Evolutionary conservation across 306 rosid species (phyloP), one percentile per base, ranked within the genome.

Genomic region (Cercis canadensis): DNA sequence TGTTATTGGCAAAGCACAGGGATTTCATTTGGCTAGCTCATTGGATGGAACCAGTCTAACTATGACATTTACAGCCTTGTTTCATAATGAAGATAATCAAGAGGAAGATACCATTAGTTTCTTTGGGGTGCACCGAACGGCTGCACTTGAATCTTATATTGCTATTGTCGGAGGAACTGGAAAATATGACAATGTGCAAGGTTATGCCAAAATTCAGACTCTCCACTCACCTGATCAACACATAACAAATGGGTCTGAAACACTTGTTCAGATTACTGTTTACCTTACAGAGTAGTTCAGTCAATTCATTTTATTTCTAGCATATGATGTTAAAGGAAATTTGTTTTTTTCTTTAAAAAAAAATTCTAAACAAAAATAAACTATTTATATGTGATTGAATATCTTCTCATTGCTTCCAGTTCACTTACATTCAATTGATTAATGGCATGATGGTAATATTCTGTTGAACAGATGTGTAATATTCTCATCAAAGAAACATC

Each of bases 41-140:
- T 53, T 79, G 69, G 87, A 82, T 7, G 87, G 84, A 47, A 82
- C 76, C 14, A 82, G 87, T 75, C 6, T 44, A 75, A 82, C 83
- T 1, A 75, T 82, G 87, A 77, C 81, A 47, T 82, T 82, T 32
- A 3, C 78, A 0, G 73, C 65, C 24, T 18, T 65, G 47, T 78
- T 82, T 66, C 19, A 11, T 14, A 12, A 8, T 33, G 65, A 52
- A 8, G 75, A 41, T 37, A 7, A 46, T 14, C 4, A 1, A 9
- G 73, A 67, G 3, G 65, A 72, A 16, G 79, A 71, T 51, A 57
- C 58, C 70, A 37, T 83, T 55, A 67, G 70, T 44, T 79, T 83
- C 74, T 79, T 75, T 62, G 87, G 87, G 4, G 79, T 79, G 24
- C 84, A 83, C 14, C 43, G 73, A 7, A 67, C 60, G 4, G 81